Conservation (phyloP, 2,329 filamentous ascomycete species). For the Moelleriella libera region DNA sequence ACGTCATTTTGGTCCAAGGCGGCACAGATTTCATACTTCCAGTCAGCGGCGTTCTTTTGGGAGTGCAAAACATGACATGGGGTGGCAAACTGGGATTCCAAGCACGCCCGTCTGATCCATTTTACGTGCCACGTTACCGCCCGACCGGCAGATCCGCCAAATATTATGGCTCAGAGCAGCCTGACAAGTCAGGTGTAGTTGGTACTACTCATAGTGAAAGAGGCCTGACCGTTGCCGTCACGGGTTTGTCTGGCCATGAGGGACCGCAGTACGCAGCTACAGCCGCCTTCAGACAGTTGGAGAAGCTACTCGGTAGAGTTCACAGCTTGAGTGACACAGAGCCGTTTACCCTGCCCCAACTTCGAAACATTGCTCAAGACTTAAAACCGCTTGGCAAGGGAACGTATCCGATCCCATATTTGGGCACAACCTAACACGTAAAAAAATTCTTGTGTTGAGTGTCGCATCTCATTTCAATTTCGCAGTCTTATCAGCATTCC, state of each 20-base stretch:
- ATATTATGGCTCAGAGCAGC: constrained; percentile 25
- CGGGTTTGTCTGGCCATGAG: constrained; percentile 55
- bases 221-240: constrained; percentile 56
- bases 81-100: constrained; percentile 59
- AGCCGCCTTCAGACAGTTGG: constrained; percentile 56
- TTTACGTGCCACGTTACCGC: constrained; percentile 44
- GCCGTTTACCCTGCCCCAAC: constrained; percentile 18
- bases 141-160: not conserved
- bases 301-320: constrained; percentile 62
- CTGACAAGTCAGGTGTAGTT: constrained; percentile 50
- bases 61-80: constrained; percentile 75
- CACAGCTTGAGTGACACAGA: constrained; percentile 30
- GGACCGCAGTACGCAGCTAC: constrained; percentile 53
- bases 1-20: constrained; percentile 63
- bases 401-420: constrained; percentile 9
- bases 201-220: constrained; percentile 61
- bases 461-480: too few species aligned
- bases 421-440: not conserved
- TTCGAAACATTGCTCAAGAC: constrained; percentile 8
- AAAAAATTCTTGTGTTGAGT: too few species aligned
- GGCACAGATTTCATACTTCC: constrained; percentile 54
- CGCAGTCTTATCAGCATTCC: too few species aligned
- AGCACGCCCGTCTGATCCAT: constrained; percentile 39
- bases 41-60: constrained; percentile 54
- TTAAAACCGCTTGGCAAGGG: constrained; percentile 10